Base-by-base conservation (phyloP, 345 rosid species). In the Acer campestre region DNA sequence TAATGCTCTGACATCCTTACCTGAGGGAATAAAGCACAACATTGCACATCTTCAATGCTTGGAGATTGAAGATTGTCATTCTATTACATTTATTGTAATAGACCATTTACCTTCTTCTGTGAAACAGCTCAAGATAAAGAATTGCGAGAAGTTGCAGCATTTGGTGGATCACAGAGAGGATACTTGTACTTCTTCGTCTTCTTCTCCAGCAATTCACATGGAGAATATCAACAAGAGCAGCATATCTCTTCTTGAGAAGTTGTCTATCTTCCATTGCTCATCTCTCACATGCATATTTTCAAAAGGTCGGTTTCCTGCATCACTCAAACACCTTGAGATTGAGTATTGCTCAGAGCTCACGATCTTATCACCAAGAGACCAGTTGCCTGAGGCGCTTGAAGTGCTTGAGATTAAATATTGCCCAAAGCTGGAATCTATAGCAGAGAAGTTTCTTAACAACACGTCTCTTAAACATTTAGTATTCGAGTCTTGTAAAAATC, bases 311-410 rank as follows among this genome's bases (percentile, higher is more conserved):
- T 67, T 49, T 7, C 35, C 49, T 0, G 58, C 5, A 1, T 22
- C 55, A 3, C 25, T 73, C 23, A 61, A 62, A 25, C 2, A 16
- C 22, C 77, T 73, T 4, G 8, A 3, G 1, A 25, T 73, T 10
- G 0, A 1, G 6, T 0, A 20, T 48, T 82, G 81, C 73, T 59
- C 63, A 0, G 31, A 66, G 77, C 58, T 82, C 61, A 77, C 68
- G 27, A 20, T 18, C 31, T 17, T 61, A 3, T 35, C 76, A 7
- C 27, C 42, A 4, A 16, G 0, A 1, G 17, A 4, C 35, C n/a
- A 7, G 13, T 29, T 29, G 12, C 48, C 44, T 6, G 69, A 25
- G 44, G 25, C 3, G 0, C 2, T 31, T 4, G 2, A 31, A 31
- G 2, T 4, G 3, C 3, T 31, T 4, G 3, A 4, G 2, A 4